Percentiles rank a stretch among this genome's conserved stretches.
Conservation (phyloP, 345 rosid genomes). For the Hibiscus trionum region DNA sequence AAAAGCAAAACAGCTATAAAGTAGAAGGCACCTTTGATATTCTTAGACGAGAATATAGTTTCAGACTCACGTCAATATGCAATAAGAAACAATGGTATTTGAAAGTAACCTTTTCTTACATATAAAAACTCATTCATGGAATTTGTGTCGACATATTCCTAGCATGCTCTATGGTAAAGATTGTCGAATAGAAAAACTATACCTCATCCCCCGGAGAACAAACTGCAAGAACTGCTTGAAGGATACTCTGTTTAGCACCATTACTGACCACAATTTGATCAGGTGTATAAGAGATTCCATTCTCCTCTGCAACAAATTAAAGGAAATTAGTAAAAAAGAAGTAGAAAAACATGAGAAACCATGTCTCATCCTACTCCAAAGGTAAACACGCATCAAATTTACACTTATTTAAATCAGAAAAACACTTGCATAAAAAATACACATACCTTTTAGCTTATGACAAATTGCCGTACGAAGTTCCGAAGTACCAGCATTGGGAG, state of each 20-base stretch:
- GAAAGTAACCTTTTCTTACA: not conserved
- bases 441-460: conserved; percentile 64
- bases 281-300: conserved; percentile 69
- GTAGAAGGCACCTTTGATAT: not conserved
- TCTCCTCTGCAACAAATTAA: conserved; percentile 52
- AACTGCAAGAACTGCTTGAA: conserved; percentile 86
- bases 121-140: not conserved
- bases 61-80: not conserved
- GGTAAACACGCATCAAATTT: not conserved
- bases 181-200: conserved; percentile 1
- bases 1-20: not conserved
- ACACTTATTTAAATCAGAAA: not conserved
- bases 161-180: not conserved
- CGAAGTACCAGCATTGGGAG: conserved; percentile 80
- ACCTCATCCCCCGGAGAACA: conserved; percentile 99
- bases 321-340: not conserved
- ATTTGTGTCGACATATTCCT: not conserved
- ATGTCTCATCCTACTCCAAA: not conserved
- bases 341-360: not conserved
- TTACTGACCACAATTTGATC: conserved; percentile 88
- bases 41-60: not conserved
- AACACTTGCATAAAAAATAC: not conserved
- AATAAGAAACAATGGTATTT: not conserved
- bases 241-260: conserved; percentile 83
- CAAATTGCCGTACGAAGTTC: conserved; percentile 86